Evolutionary conservation across 139 green algal genomes (phyloP).

Genomic region (Coccomyxa sp.): DNA sequence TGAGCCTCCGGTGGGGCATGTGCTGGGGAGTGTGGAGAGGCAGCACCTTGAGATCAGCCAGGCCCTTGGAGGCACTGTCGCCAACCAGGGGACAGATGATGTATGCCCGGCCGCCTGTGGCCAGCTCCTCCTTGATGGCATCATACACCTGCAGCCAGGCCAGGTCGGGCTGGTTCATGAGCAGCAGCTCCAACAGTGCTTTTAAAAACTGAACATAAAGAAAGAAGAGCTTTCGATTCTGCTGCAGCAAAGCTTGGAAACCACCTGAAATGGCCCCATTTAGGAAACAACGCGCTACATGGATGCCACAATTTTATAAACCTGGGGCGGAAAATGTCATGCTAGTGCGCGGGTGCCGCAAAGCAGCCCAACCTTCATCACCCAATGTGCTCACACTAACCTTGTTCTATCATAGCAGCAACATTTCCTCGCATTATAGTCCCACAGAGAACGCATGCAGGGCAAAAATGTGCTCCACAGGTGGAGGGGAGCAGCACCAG

Average conservation of each 20-base stretch:
- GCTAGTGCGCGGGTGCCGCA: too few relatives aligned
- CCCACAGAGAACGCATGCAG: not conserved
- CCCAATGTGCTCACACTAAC: too few relatives aligned
- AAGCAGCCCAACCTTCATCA: too few relatives aligned
- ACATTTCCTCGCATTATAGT: not conserved
- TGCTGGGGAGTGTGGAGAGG: not conserved
- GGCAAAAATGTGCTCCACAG: not conserved
- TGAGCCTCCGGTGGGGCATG: not conserved
- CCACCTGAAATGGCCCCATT: too few relatives aligned
- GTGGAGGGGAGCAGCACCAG: constrained; percentile 23
- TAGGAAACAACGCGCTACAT: too few relatives aligned
- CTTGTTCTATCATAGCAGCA: too few relatives aligned
- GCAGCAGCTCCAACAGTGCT: not conserved
- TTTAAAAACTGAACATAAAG: too few relatives aligned
- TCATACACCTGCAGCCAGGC: constrained; percentile 30
- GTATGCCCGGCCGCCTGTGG: constrained; percentile 35
- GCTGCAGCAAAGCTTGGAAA: too few relatives aligned
- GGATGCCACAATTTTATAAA: too few relatives aligned
- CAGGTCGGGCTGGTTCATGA: not conserved
- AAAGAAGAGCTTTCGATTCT: too few relatives aligned
- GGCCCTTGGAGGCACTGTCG: constrained; percentile 21
- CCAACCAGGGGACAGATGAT: constrained; percentile 61
- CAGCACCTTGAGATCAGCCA: constrained; percentile 35
- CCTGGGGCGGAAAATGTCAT: too few relatives aligned
- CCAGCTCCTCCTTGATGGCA: constrained; percentile 53